phyloP scores from a whole-genome alignment of 2,329 filamentous ascomycete genomes.

The Hawksworthiomyces lignivorus region DNA sequence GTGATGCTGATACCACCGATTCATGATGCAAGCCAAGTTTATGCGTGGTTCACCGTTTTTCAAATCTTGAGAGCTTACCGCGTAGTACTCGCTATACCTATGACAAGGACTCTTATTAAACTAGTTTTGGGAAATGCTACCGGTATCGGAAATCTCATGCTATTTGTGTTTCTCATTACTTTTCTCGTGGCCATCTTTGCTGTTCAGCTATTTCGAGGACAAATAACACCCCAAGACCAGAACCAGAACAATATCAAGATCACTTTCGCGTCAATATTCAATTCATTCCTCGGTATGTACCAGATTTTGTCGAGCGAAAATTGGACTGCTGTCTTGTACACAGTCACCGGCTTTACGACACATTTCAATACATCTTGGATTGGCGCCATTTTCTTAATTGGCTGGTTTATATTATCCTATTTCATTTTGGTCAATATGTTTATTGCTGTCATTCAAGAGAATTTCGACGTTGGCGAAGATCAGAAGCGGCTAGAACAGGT shows the following conservation, averaged over 20 bases:
- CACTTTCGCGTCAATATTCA: constrained; percentile 86
- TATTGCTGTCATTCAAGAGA: constrained; percentile 99
- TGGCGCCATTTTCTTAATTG: constrained; percentile 78
- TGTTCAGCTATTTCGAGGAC: constrained; percentile 82
- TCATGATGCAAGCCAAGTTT: constrained; percentile 59
- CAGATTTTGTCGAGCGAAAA: constrained; percentile 93
- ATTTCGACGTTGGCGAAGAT: constrained; percentile 97
- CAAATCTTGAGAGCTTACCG: constrained; percentile 90
- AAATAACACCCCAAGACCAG: constrained; percentile 59
- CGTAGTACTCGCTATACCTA: constrained; percentile 78
- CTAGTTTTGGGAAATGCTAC: constrained; percentile 84
- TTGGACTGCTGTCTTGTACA: constrained; percentile 86
- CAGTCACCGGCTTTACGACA: constrained; percentile 62
- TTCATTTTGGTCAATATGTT: constrained; percentile 99
- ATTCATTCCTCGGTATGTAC: constrained; percentile 96
- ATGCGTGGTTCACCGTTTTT: constrained; percentile 86
- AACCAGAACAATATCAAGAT: constrained; percentile 58
- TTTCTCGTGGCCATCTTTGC: constrained; percentile 93
- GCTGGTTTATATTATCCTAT: constrained; percentile 93
- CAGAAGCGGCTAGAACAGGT: constrained; percentile 96
- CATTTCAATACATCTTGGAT: constrained; percentile 76
- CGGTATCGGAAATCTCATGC: constrained; percentile 87
- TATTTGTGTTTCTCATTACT: constrained; percentile 94
- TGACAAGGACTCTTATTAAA: constrained; percentile 79
- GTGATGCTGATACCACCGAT: constrained; percentile 82